Conservation (phyloP, 495 filamentous ascomycete species). For the Usnea hakonensis region DNA sequence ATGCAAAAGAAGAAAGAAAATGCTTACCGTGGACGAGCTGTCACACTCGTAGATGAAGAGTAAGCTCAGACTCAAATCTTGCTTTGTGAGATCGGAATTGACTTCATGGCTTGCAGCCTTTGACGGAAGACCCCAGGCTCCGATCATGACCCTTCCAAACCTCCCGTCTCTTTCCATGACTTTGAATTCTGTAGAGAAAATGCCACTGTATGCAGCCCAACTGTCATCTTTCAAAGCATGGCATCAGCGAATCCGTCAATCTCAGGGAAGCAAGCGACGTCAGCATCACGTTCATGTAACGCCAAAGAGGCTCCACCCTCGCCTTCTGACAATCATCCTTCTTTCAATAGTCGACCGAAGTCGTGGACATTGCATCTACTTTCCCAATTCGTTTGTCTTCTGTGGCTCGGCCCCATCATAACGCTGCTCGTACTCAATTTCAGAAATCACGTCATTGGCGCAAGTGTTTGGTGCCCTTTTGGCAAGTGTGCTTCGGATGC, state of each 20-base stretch:
- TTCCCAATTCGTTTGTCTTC: constrained; percentile 18
- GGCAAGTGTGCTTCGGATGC: background rate
- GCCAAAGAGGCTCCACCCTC: too few species aligned
- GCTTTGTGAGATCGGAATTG: background rate
- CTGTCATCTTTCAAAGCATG: background rate
- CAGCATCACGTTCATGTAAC: too few species aligned
- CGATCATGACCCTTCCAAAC: too few species aligned
- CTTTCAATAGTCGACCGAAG: constrained; percentile 1
- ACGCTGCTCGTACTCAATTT: constrained; percentile 24
- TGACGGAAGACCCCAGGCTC: background rate
- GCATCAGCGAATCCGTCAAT: background rate
- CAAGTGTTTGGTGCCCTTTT: constrained; percentile 23
- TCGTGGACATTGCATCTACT: constrained; percentile 8
- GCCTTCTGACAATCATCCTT: too few species aligned
- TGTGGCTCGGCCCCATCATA: constrained; percentile 25
- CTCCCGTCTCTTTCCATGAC: too few species aligned
- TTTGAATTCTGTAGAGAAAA: too few species aligned
- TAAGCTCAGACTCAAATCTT: too few species aligned
- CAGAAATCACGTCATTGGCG: constrained; percentile 20
- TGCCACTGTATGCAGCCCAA: too few species aligned
- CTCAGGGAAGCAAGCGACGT: background rate
- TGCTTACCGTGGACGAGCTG: too few species aligned
- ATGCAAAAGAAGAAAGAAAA: too few species aligned
- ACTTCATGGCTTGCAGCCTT: background rate
- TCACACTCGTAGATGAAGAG: too few species aligned